Base-by-base conservation (phyloP, 2,329 filamentous ascomycete species). In the Didymella keratinophila region DNA sequence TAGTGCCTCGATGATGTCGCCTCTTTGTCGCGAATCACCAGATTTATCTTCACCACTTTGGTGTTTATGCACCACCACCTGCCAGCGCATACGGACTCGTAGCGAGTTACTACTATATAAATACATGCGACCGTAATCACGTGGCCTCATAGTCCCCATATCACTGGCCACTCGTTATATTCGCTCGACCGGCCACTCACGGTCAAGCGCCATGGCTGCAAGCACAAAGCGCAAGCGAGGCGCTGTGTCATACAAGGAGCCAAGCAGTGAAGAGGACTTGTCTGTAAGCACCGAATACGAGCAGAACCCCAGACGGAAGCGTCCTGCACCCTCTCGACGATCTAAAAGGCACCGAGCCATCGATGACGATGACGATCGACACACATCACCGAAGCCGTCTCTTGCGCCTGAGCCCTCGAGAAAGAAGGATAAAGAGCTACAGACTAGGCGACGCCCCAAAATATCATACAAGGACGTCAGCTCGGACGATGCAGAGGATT, bases 181-280 rank as follows among this genome's bases (percentile, higher is more conserved):
- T 44, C 49, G 21, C 37, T 27, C 28, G 25, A 30, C 28, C 34
- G 25, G 44, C 30, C 37, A 53, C 39, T 53, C 41, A 37, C 20
- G 21, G 27, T 21, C 44, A 34, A 28, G 46, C 34, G 37, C 53
- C 20, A 75, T 74, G 71, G 67, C 64, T 36, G 59, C 67, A 18
- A 68, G 65, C 37, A 62, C 71, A 54, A 76, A 76, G 63, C 75
- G 75, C 65, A 76, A 73, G 62, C 66, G 75, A 45, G 71, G 62
- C 44, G 59, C 69, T 43, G 66, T 77, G 41, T 77, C 74, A 28
- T 78, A 78, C 52, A 72, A 67, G 51, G 76, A 78, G 55, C 70
- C 70, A 32, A 76, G 71, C 53, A 75, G 68, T 53, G 71, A 75
- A 23, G 73, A 76, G 5, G 72, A 71, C 25, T 18, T 68, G 1